Evolutionary conservation across 345 rosid genomes (phyloP), one percentile per base, ranked within the genome.

Genomic region (Pugionium dolabratum): DNA sequence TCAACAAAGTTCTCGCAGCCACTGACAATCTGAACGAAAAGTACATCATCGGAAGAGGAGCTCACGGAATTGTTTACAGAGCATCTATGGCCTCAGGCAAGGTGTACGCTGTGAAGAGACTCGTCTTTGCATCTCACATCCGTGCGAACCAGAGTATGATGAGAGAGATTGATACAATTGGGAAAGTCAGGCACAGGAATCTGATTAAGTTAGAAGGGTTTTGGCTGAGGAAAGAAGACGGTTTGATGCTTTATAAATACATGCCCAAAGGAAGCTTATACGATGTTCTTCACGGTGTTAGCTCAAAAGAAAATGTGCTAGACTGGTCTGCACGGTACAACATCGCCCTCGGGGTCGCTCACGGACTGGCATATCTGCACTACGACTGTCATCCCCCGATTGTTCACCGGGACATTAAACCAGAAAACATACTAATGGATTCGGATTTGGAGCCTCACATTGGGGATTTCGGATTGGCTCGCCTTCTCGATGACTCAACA

Each of bases 301-400:
- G 44, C 40, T 71, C 80, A 0, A 67, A 59, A 7, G 67, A 58
- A 47, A 53, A 35, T 44, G 39, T 0, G 28, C 70, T 91, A 9
- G 79, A 76, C 34, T 91, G 98, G 98, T 72, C 68, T 47, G 73
- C 78, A 28, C 85, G 94, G 58, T 80, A 67, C 58, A 81, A 59
- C 64, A 62, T 91, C 2, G 96, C 96, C 0, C 55, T 85, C 9
- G 97, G 96, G 51, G 77, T 72, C 2, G 89, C 97, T 25, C 81
- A 88, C 8, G 97, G 85, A 65, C 78, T 91, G 76, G 86, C 84
- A 4, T 91, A 91, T 81, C 89, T 91, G 52, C 97, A 91, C 75
- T 70, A 79, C 43, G 90, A 88, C 49, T 91, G 94, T 32, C 63
- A 82, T 71, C 97, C 96, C 25, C 74, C 87, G 0, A 79, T 91